Percentiles rank a stretch among this genome's conserved stretches.
Conservation (phyloP, 2,329 filamentous ascomycete species). For the Leptographium procerum region DNA sequence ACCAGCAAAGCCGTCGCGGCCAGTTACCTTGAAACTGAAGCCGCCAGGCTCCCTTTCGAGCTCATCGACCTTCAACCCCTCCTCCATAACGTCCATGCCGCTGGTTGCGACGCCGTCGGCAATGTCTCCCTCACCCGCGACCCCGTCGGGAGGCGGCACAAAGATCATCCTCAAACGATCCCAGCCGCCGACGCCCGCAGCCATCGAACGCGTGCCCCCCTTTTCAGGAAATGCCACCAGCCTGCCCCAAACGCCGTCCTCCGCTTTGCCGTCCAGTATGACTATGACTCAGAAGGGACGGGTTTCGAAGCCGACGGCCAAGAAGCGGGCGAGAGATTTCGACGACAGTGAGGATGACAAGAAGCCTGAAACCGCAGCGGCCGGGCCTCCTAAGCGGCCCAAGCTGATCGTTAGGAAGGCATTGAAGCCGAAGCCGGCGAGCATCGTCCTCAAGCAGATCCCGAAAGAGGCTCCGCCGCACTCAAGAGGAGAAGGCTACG, state of each 20-base stretch:
- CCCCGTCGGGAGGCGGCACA: constrained; percentile 10
- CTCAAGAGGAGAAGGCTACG: constrained; percentile 79
- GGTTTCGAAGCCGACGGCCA: constrained; percentile 47
- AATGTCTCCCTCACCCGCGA: constrained; percentile 12
- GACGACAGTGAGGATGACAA: constrained; percentile 35
- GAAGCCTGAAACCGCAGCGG: constrained; percentile 14
- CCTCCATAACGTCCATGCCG: constrained; percentile 7
- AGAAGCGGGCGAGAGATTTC: constrained; percentile 50
- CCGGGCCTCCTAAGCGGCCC: constrained; percentile 34
- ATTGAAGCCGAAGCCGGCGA: constrained; percentile 33
- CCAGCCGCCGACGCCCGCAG: constrained; percentile 19
- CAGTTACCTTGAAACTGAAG: constrained; percentile 13
- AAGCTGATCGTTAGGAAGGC: constrained; percentile 33
- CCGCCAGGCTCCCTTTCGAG: constrained; percentile 1
- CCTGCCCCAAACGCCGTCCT: neutral
- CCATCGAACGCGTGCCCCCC: constrained; percentile 13
- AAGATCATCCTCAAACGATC: constrained; percentile 18
- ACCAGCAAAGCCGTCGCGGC: constrained; percentile 5
- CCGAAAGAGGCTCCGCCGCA: constrained; percentile 50
- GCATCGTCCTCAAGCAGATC: constrained; percentile 29
- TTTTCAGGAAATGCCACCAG: neutral
- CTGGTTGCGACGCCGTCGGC: constrained; percentile 8
- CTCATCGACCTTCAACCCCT: neutral
- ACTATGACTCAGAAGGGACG: constrained; percentile 49
- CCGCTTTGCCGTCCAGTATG: neutral